phyloP scores from a whole-genome alignment of 306 rosid genomes.

The Cucumis melo region DNA sequence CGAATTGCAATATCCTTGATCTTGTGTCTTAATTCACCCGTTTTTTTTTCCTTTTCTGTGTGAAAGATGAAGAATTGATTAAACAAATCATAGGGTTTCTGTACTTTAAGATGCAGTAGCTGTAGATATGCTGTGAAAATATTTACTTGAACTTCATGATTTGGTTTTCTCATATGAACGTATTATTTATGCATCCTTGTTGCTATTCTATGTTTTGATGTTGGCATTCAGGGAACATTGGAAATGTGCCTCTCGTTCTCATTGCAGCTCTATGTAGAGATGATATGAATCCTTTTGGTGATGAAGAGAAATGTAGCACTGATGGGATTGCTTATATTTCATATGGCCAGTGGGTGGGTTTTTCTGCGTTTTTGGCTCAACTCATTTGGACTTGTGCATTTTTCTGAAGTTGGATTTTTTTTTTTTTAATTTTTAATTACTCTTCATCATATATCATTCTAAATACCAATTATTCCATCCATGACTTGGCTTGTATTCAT shows the following conservation, averaged over 20 bases:
- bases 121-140: neutral
- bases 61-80: neutral
- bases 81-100: neutral
- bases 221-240: slow-evolving; percentile 72
- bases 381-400: neutral
- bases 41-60: neutral
- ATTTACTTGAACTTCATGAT: neutral
- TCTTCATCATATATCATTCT: neutral
- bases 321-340: slow-evolving; percentile 94
- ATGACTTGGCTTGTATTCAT: neutral
- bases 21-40: neutral
- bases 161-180: neutral
- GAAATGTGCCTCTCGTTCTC: slow-evolving; percentile 94
- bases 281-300: slow-evolving; percentile 70
- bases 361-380: slow-evolving; percentile 10
- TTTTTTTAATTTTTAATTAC: neutral
- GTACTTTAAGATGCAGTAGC: neutral
- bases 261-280: slow-evolving; percentile 87
- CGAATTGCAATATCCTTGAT: neutral
- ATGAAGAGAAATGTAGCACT: slow-evolving; percentile 51
- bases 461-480: neutral
- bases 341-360: slow-evolving; percentile 96
- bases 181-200: neutral
- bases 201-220: neutral
- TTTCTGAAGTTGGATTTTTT: neutral